These are phyloP conservation scores for Dioscorea cayenensis DNA, from an alignment of 116 monocot species.

Conservation along the genomic window DNA sequence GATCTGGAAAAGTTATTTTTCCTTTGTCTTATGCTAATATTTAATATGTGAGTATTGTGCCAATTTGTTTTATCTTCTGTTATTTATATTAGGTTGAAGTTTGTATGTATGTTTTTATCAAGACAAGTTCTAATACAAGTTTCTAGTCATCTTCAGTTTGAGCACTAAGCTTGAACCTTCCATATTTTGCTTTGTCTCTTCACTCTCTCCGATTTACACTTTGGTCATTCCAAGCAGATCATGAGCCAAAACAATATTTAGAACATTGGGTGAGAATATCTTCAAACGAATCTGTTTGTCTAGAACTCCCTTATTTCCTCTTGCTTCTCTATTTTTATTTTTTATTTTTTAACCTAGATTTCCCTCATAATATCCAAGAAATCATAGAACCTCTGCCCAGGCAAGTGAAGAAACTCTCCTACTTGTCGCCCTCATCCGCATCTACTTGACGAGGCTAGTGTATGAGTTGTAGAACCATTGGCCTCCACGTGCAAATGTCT, in stretches of 20 bases:
- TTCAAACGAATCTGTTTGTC: conserved; percentile 66
- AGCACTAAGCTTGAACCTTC: too few species aligned
- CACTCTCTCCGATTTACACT: too few species aligned
- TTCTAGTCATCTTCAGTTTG: too few species aligned
- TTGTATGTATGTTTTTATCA: too few species aligned
- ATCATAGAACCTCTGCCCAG: conserved; percentile 43
- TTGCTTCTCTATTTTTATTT: conserved; percentile 53
- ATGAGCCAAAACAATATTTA: conserved; percentile 59
- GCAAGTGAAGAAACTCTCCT: conserved; percentile 62
- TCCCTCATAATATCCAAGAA: conserved; percentile 42
- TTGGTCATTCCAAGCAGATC: conserved; percentile 73
- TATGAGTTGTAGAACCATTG: conserved; percentile 62
- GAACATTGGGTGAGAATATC: conserved; percentile 61
- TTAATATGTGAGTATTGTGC: too few species aligned
- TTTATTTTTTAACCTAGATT: conserved; percentile 58
- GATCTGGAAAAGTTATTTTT: too few species aligned
- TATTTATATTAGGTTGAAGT: too few species aligned
- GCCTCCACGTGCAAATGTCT: too few species aligned
- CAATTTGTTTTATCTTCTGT: too few species aligned
- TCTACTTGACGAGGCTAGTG: conserved; percentile 12
- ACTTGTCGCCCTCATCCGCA: conserved; percentile 17
- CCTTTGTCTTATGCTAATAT: too few species aligned
- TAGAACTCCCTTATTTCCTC: conserved; percentile 53
- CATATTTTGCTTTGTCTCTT: too few species aligned
- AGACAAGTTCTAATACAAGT: too few species aligned